phyloP scores from a whole-genome alignment of 75 land plant genomes.

The Chamaecyparis obtusa region DNA sequence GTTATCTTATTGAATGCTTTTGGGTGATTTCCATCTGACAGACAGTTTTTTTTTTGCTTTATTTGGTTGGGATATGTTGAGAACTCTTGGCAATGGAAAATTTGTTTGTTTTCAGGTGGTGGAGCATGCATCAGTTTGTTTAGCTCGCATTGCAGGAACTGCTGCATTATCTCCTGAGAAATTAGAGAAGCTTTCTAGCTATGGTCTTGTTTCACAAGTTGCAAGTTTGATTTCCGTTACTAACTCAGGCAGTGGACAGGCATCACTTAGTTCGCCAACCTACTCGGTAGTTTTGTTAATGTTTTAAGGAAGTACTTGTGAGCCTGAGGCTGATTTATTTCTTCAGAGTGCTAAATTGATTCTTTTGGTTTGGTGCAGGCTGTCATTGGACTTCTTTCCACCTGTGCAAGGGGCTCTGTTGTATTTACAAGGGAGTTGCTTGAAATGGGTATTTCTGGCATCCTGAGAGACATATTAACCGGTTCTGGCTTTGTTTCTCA shows the following conservation, averaged over 20 bases:
- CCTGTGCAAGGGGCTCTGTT: conserved; percentile 54
- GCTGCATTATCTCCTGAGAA: conserved; percentile 44
- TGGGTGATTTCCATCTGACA: not conserved
- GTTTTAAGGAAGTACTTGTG: not conserved
- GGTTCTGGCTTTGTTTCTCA: conserved; percentile 33
- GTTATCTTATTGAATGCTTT: not conserved
- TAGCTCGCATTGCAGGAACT: conserved; percentile 49
- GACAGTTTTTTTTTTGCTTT: not conserved
- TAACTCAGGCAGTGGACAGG: conserved; percentile 21
- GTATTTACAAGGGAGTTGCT: conserved; percentile 44
- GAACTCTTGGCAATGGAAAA: not conserved
- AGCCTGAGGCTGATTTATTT: not conserved
- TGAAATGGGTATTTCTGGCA: conserved; percentile 56
- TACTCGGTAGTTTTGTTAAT: conserved; percentile 34
- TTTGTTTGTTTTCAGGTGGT: conserved; percentile 43
- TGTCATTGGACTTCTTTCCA: conserved; percentile 50
- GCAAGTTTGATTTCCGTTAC: conserved; percentile 36
- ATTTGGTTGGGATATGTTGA: not conserved
- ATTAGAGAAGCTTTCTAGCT: conserved; percentile 59
- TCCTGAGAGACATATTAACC: conserved; percentile 45
- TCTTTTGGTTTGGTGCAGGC: conserved; percentile 37
- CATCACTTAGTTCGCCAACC: conserved; percentile 34
- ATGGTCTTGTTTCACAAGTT: conserved; percentile 50
- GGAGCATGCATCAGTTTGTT: conserved; percentile 50
- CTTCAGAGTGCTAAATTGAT: not conserved